Evolutionary conservation across 169 alveolate genomes (phyloP).

Genomic region (Babesia ovata): DNA sequence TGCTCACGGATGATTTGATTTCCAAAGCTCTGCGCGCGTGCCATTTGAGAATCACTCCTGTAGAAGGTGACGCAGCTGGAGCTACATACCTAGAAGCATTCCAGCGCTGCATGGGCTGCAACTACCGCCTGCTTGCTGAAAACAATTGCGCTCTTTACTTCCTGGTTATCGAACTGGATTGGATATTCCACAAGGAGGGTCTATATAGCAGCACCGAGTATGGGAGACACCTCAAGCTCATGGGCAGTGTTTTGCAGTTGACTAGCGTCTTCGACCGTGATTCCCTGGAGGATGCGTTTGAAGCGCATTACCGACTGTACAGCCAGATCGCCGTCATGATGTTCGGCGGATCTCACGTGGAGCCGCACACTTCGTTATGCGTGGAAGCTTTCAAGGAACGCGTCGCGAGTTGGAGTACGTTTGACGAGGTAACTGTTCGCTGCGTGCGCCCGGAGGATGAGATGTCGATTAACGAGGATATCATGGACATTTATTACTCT

Average conservation of each 20-base stretch:
- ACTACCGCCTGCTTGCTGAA: conserved; percentile 12
- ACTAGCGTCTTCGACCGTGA: conserved; percentile 2
- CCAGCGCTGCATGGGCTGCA: conserved; percentile 16
- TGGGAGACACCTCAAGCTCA: conserved; percentile 13
- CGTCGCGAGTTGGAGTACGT: conserved; percentile 13
- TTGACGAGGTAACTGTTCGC: conserved; percentile 17
- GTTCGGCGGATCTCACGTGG: neutral
- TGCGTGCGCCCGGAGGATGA: conserved; percentile 28
- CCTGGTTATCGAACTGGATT: conserved; percentile 36
- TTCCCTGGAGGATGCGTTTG: conserved; percentile 18
- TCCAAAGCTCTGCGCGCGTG: neutral
- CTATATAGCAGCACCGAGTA: conserved; percentile 23
- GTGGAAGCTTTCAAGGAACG: conserved; percentile 27
- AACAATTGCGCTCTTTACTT: conserved; percentile 29
- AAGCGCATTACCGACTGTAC: conserved; percentile 34
- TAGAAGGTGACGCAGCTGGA: neutral
- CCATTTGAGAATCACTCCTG: neutral
- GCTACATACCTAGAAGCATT: conserved; percentile 15
- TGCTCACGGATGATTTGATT: conserved; percentile 16
- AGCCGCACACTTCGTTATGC: conserved; percentile 7
- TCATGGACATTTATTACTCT: conserved; percentile 39
- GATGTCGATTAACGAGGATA: conserved; percentile 8
- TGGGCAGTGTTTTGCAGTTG: conserved; percentile 21
- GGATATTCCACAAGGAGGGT: conserved; percentile 45
- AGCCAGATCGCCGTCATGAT: conserved; percentile 23